Base-by-base conservation (phyloP, 164 flowering plant genomes). In the Stephania yunnanensis region DNA sequence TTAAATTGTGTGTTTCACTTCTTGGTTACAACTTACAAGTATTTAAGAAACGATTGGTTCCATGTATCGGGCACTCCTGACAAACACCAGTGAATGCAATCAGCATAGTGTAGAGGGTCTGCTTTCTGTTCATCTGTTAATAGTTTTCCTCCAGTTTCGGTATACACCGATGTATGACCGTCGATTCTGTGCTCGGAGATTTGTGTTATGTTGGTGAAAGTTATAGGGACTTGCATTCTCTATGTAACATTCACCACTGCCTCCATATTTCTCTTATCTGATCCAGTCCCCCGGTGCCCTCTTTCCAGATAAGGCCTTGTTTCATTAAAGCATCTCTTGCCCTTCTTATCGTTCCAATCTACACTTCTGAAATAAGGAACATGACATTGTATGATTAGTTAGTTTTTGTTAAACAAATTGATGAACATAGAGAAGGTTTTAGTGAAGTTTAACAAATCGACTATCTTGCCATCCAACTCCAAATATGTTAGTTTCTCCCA, bases 11-110 rank as follows among this genome's bases (percentile, higher is more conserved):
- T 55, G 19, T 55, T 68, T 46, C 22, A 2, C n/a, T 52, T 64
- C 55, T 75, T 48, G 63, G 22, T 45, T 86, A 89, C n/a, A n/a
- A n/a, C n/a, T n/a, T n/a, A n/a, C 85, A 93, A 86, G 71, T 84
- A 78, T 46, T 93, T 86, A 6, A 86, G 86, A 55, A 91, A 78
- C 66, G 88, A 42, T 67, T 72, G 64, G 10, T 79, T 79, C 81
- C 81, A 79, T 71, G 78, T 75, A 72, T 75, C 78, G 0, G 78
- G 78, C 30, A 79, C 71, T 25, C 72, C 75, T 19, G 81, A 97
- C 71, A 95, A 69, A 67, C 99, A 93, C 95, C 95, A 95, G 75
- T 95, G 99, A 71, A 93, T 92, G 81, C 97, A 95, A 78, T 95
- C 99, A 8, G 98, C 98, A 72, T 86, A 73, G 61, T 76, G 87